phyloP scores from a whole-genome alignment of 345 rosid species.

The Eucalyptus curtisii region DNA sequence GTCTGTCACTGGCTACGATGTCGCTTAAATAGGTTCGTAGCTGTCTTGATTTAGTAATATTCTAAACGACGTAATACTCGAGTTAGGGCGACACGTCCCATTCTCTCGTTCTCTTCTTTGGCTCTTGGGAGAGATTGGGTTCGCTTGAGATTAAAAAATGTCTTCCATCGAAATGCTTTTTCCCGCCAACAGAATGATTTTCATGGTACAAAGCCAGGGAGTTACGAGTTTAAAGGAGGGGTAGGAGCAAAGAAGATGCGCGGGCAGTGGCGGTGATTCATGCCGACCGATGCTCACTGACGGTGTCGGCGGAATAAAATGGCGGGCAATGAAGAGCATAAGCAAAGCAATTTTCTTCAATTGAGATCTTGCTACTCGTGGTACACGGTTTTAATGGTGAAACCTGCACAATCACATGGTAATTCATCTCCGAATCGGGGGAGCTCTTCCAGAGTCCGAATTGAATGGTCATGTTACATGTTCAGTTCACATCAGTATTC shows the following conservation, averaged over 20 bases:
- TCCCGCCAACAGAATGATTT: neutral
- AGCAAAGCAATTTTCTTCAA: neutral
- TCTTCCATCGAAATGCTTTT: neutral
- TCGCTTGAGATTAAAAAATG: neutral
- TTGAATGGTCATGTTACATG: neutral
- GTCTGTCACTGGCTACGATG: neutral
- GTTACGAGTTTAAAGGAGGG: neutral
- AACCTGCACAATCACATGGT: neutral
- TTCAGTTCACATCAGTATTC: neutral
- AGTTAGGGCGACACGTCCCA: neutral
- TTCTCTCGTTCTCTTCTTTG: neutral
- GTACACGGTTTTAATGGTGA: neutral
- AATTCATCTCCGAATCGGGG: neutral
- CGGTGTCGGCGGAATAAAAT: accelerated
- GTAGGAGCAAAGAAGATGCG: neutral
- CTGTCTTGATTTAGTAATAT: neutral
- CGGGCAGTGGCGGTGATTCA: neutral
- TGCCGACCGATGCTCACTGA: neutral
- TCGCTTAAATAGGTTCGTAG: neutral
- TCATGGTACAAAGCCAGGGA: neutral
- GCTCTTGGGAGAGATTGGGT: neutral
- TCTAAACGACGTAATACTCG: neutral
- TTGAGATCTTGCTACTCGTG: neutral
- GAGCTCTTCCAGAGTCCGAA: neutral
- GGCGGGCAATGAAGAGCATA: neutral